Evolutionary conservation across 805 yeast genomes (phyloP).

Genomic region (Babjeviella inositovora): DNA sequence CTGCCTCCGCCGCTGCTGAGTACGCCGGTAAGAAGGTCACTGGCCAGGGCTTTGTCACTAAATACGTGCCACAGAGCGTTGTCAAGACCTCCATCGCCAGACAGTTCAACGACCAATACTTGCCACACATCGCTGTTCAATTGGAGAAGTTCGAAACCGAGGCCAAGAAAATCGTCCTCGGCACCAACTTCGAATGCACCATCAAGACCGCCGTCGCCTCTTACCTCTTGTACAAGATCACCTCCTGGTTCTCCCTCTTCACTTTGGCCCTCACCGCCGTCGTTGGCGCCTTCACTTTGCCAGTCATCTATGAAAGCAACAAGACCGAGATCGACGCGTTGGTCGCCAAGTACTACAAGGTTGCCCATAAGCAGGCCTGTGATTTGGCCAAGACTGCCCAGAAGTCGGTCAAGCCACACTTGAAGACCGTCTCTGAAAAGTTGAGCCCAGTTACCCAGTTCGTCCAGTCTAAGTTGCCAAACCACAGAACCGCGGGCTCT

Average conservation of each 20-base stretch:
- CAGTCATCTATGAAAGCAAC: conserved; percentile 58
- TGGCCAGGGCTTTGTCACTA: conserved; percentile 71
- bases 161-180: conserved; percentile 40
- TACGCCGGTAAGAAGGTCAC: conserved; percentile 54
- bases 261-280: conserved; percentile 41
- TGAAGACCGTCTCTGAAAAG: conserved; percentile 38
- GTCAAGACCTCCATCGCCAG: conserved; percentile 17
- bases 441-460: conserved; percentile 53
- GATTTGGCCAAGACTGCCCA: conserved; percentile 20
- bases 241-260: conserved; percentile 64
- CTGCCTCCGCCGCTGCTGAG: conserved; percentile 59
- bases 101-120: conserved; percentile 15
- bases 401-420: conserved; percentile 34
- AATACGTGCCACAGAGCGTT: conserved; percentile 50
- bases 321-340: conserved; percentile 64
- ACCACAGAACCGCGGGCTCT: conserved; percentile 54
- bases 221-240: conserved; percentile 54
- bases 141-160: conserved; percentile 33
- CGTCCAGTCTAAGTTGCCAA: conserved; percentile 38
- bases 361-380: conserved; percentile 33
- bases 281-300: conserved; percentile 54
- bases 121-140: conserved; percentile 24
- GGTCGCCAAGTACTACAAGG: conserved; percentile 23
- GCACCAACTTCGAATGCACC: conserved; percentile 59
- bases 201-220: conserved; percentile 53